Base-by-base conservation (phyloP, 306 rosid genomes). In the Glycine tomentella region DNA sequence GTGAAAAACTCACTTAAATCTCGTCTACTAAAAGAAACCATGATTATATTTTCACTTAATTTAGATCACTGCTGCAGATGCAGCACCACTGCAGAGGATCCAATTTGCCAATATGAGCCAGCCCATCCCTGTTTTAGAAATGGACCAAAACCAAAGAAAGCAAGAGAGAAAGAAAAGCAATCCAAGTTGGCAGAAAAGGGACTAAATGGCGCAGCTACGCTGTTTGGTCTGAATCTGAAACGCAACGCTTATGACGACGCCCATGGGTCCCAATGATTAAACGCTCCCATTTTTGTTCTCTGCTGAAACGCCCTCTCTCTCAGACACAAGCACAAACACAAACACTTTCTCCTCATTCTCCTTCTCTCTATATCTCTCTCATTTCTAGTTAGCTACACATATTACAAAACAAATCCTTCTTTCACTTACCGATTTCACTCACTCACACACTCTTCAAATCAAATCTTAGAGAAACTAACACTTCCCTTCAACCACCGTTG, bases 181-280 rank as follows among this genome's bases (percentile, higher is more conserved):
- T 73, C 77, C 46, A 38, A 80, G 72, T 71, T 80, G 78, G 83
- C 78, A 71, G 20, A 7, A 8, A 53, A 58, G 33, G 44, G 63
- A n/a, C 63, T 11, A 57, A 58, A 80, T 49, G 83, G 83, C 34
- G 72, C 77, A 70, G 57, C 50, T n/a, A n/a, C n/a, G n/a, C n/a
- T 73, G 16, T 17, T 66, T 14, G 49, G 71, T 80, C 75, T 33
- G 74, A 77, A 76, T 77, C 78, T 76, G 20, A 77, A 65, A 63
- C 63, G 20, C 20, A 20, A 20, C 20, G n/a, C 82, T 59, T 46
- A 57, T 46, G 78, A 68, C 83, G 36, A 74, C 63, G 44, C 31
- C 50, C 36, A 38, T 42, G 77, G 78, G 72, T 44, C 70, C 61
- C 84, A 74, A 77, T 81, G 0, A 7, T 42, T 74, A 38, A 52